A percentile compares a stretch with the other conserved stretches of the same genome.
These are phyloP conservation scores for Backusella tuberculispora DNA, from an alignment of 192 early-diverging fungal species.

Conservation along the genomic window DNA sequence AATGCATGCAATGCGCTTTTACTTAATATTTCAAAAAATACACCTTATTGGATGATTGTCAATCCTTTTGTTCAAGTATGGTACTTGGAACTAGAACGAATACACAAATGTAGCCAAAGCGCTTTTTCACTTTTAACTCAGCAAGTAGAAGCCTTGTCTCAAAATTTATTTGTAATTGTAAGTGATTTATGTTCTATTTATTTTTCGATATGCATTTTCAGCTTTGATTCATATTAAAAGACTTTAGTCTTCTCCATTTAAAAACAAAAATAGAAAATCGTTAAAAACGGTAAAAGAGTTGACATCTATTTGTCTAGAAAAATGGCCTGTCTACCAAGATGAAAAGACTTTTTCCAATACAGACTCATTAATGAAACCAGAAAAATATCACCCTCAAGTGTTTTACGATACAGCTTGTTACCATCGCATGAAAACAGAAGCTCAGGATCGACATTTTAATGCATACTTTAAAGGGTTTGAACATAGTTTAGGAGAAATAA, in stretches of 20 bases:
- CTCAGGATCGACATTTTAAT: conserved; percentile 10
- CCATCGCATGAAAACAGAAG: conserved; percentile 17
- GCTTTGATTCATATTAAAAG: neutral
- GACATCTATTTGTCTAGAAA: neutral
- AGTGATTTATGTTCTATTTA: neutral
- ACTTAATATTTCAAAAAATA: neutral
- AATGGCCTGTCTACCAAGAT: neutral
- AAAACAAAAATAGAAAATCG: neutral
- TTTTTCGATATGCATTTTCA: neutral
- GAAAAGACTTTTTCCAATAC: too few species aligned
- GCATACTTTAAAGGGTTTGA: conserved; percentile 13
- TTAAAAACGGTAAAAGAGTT: neutral
- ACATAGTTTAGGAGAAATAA: neutral
- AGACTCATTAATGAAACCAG: neutral
- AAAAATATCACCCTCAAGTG: neutral
- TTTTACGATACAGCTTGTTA: neutral
- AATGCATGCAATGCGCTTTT: conserved; percentile 4
- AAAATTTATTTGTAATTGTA: conserved; percentile 11
- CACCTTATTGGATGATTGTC: conserved; percentile 10
- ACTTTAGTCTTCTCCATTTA: conserved; percentile 10
- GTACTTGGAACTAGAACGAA: conserved; percentile 12
- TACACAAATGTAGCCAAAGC: neutral
- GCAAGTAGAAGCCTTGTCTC: conserved; percentile 5
- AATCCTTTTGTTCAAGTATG: conserved; percentile 17
- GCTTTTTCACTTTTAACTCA: neutral